Conservation (phyloP, 768 basidiomycete species). For the Amanita rimosa region DNA sequence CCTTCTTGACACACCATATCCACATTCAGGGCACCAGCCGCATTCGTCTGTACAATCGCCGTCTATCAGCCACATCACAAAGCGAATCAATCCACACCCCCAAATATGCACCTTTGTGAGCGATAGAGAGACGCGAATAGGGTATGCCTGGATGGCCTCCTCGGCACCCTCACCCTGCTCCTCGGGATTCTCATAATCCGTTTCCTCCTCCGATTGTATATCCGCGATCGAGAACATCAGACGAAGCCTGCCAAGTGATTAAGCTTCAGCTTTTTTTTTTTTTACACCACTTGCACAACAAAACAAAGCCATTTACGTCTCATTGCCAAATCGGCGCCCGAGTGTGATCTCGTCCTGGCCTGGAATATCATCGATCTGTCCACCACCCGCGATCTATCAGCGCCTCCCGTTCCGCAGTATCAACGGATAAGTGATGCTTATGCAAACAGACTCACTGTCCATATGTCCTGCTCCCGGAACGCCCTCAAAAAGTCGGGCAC, state of each 20-base stretch:
- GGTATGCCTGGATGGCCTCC: constrained; percentile 32
- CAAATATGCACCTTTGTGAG: constrained; percentile 61
- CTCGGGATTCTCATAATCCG: constrained; percentile 17
- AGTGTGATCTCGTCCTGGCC: constrained; percentile 79
- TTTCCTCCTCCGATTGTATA: constrained; percentile 39
- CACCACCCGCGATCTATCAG: not conserved
- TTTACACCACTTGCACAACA: not conserved
- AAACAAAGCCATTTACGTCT: constrained; percentile 40
- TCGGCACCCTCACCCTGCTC: constrained; percentile 16
- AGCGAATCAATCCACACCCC: not conserved
- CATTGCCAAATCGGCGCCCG: constrained; percentile 81
- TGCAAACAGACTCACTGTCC: constrained; percentile 52
- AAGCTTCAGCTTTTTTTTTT: not conserved
- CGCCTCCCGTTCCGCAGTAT: not conserved
- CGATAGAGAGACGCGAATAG: constrained; percentile 70
- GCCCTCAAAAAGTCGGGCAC: constrained; percentile 67
- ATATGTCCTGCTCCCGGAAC: constrained; percentile 65
- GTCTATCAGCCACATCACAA: not conserved
- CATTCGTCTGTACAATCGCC: constrained; percentile 25
- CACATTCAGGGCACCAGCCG: constrained; percentile 60
- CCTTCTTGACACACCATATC: constrained; percentile 76
- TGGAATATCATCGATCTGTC: constrained; percentile 53
- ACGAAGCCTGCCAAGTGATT: constrained; percentile 51
- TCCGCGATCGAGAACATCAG: constrained; percentile 92
- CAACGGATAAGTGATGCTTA: not conserved